phyloP scores from a whole-genome alignment of 2,329 filamentous ascomycete species.

The Graphiopsis chlorocephala region DNA sequence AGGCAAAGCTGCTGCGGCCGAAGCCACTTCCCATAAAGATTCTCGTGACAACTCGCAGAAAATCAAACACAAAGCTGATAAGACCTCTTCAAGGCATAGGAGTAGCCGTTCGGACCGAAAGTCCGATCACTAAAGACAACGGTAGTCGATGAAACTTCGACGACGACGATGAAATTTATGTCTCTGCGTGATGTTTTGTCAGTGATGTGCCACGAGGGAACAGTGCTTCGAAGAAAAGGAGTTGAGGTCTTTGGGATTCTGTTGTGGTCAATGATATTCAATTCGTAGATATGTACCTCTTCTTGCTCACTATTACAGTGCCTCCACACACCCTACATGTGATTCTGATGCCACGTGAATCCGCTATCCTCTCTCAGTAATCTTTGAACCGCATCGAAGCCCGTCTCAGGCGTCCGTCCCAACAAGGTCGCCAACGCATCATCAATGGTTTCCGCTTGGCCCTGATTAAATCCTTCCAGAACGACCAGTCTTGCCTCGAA shows the following conservation, averaged over 20 bases:
- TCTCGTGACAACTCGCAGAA: background rate
- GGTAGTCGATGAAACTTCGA: background rate
- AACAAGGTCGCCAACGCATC: slow-evolving; percentile 25
- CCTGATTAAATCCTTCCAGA: slow-evolving; percentile 25
- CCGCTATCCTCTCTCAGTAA: background rate
- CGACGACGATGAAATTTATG: background rate
- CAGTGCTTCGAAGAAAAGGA: too few species aligned
- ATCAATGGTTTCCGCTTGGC: slow-evolving; percentile 25
- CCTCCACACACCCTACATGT: background rate
- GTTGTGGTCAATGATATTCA: too few species aligned
- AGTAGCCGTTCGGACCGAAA: background rate
- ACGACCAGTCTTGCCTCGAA: slow-evolving; percentile 35
- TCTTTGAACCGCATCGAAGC: slow-evolving; percentile 18
- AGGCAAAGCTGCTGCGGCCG: background rate
- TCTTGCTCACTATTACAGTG: too few species aligned
- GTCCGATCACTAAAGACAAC: background rate
- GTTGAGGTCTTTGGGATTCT: too few species aligned
- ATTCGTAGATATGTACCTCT: too few species aligned
- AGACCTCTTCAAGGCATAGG: background rate
- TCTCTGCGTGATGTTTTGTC: background rate
- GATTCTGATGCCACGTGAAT: slow-evolving; percentile 12
- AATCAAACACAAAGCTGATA: background rate
- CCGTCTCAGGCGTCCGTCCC: slow-evolving; percentile 26
- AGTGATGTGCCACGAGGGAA: too few species aligned
- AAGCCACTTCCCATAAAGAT: background rate